phyloP scores from a whole-genome alignment of 75 land plant species.

The Sequoia sempervirens region DNA sequence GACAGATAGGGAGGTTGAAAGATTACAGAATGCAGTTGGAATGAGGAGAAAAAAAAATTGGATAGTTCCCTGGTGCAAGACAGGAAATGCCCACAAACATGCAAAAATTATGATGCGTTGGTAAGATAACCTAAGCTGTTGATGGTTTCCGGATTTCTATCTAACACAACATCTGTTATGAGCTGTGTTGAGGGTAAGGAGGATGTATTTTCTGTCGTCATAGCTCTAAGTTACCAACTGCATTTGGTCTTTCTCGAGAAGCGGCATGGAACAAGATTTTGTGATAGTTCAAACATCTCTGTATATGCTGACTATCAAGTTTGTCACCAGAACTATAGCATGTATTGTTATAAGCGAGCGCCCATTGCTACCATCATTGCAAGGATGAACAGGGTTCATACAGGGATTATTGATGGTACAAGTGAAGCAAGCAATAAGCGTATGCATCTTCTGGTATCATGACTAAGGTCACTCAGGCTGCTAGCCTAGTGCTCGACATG shows the following conservation, averaged over 20 bases:
- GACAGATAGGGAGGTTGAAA: conserved; percentile 29
- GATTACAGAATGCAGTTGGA: conserved; percentile 28
- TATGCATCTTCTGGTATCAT: not conserved
- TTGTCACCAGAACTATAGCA: not conserved
- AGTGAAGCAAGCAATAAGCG: conserved; percentile 2
- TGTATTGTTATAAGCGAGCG: not conserved
- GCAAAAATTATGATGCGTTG: not conserved
- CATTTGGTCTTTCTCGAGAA: not conserved
- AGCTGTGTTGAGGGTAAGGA: not conserved
- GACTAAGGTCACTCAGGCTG: not conserved
- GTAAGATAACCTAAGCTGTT: not conserved
- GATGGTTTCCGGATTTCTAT: not conserved
- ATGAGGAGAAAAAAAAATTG: conserved; percentile 19
- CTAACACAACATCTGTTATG: not conserved
- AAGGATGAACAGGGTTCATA: not conserved
- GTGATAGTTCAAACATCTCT: not conserved
- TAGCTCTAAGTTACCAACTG: not conserved
- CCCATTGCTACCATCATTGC: not conserved
- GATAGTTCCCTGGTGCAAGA: conserved; percentile 22
- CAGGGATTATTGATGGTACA: not conserved
- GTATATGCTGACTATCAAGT: not conserved
- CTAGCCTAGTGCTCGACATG: not conserved
- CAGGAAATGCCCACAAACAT: conserved; percentile 15
- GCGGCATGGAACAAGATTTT: not conserved
- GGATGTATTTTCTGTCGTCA: not conserved